A percentile compares a stretch with the other conserved stretches of the same genome.
phyloP scores from a whole-genome alignment of 192 early-diverging fungal genomes.

The Radiomyces spectabilis region DNA sequence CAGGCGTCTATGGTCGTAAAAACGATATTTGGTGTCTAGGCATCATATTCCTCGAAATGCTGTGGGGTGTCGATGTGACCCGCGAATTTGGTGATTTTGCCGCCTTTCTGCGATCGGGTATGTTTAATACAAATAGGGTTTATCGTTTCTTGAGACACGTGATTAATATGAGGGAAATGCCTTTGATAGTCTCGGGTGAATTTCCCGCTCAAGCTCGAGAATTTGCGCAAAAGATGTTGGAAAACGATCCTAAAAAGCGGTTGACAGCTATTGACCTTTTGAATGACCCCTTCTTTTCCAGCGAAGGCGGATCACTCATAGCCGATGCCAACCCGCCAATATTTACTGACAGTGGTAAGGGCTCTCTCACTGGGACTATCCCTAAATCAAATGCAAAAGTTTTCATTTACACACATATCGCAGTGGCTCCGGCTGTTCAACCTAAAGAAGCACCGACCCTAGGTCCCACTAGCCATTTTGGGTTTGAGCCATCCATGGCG shows the following conservation, averaged over 20 bases:
- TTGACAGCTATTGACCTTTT: slow-evolving; percentile 70
- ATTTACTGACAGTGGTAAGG: slow-evolving; percentile 1
- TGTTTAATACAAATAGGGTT: no score
- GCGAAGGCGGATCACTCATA: slow-evolving; percentile 17
- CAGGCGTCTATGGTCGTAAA: slow-evolving; percentile 54
- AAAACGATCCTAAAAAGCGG: slow-evolving; percentile 60
- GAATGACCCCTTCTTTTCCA: slow-evolving; percentile 60
- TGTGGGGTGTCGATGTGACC: slow-evolving; percentile 54
- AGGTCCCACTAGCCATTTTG: no score
- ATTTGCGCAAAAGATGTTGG: slow-evolving; percentile 54
- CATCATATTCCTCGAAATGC: slow-evolving; percentile 61
- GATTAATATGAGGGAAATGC: no score
- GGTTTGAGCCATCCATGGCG: slow-evolving; percentile 1
- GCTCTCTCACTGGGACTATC: no score
- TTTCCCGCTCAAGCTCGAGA: slow-evolving; percentile 42
- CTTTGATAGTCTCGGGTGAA: slow-evolving; percentile 30
- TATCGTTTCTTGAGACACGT: no score
- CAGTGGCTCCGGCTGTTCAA: slow-evolving; percentile 1
- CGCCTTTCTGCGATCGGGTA: slow-evolving; percentile 36
- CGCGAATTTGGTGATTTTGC: slow-evolving; percentile 42
- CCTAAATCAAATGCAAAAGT: no score
- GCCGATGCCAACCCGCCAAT: neutral
- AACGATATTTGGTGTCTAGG: slow-evolving; percentile 75
- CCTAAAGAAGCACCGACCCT: no score
- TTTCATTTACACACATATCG: neutral